Conservation (phyloP, 495 filamentous ascomycete species). For the Oidiodendron maius region DNA sequence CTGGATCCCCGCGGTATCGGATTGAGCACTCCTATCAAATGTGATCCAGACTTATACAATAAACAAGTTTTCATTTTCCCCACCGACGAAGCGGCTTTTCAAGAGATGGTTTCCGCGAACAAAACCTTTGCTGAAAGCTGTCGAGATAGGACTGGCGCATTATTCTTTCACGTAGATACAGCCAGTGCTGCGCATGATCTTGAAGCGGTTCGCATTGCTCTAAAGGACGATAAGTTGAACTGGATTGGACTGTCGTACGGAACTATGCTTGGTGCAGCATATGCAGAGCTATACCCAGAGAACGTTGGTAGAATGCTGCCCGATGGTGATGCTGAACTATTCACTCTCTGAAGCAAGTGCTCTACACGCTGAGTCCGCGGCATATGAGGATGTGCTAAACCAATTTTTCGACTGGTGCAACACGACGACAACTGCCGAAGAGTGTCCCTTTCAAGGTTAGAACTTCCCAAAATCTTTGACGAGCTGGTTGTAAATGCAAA, state of each 20-base stretch:
- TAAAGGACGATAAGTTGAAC: conserved; percentile 26
- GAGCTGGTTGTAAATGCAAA: too few species aligned
- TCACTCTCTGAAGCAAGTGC: conserved; percentile 25
- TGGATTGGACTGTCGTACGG: conserved; percentile 48
- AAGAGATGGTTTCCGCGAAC: conserved; percentile 27
- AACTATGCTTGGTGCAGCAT: conserved; percentile 43
- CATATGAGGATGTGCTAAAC: conserved; percentile 27
- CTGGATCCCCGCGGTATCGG: too few species aligned
- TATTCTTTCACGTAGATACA: conserved; percentile 34
- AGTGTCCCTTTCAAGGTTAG: too few species aligned
- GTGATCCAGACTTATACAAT: too few species aligned
- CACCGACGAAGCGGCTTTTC: conserved; percentile 25
- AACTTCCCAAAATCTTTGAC: too few species aligned
- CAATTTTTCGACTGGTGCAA: conserved; percentile 31
- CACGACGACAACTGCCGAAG: too few species aligned
- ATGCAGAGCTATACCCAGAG: conserved; percentile 28
- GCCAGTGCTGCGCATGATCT: conserved; percentile 34
- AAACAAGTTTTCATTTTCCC: too few species aligned
- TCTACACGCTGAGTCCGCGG: conserved; percentile 22
- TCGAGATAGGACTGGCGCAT: conserved; percentile 26
- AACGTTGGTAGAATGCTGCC: conserved; percentile 23
- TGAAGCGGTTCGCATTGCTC: conserved; percentile 35
- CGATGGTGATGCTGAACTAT: conserved; percentile 30
- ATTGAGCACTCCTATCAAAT: too few species aligned
- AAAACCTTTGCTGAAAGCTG: conserved; percentile 32